phyloP scores from a whole-genome alignment of 1,139 yeast genomes.

The Suhomyces coccinellae region DNA sequence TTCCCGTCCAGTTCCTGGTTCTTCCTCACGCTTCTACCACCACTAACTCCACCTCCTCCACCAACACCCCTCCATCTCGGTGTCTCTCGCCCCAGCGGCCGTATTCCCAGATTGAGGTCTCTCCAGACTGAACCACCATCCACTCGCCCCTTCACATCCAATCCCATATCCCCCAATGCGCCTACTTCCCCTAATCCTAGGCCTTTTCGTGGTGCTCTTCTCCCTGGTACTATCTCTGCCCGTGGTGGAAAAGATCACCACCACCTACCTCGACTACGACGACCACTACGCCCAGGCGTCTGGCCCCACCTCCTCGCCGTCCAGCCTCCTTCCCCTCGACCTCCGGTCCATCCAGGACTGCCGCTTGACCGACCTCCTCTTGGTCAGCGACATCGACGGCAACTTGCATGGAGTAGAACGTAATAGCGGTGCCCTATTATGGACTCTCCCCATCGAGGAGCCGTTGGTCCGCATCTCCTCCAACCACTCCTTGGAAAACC shows the following conservation, averaged over 20 bases:
- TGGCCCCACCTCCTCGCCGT: conserved; percentile 9
- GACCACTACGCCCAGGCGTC: conserved; percentile 6
- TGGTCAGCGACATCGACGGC: conserved; percentile 88
- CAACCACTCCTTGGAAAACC: conserved; percentile 26
- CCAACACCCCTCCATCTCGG: no score
- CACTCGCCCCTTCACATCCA: not conserved
- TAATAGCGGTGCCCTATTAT: conserved; percentile 69
- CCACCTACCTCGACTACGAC: conserved; percentile 14
- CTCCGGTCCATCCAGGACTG: conserved; percentile 52
- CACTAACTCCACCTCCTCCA: no score
- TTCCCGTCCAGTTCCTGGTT: no score
- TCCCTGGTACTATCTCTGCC: conserved; percentile 20
- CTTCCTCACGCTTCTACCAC: no score
- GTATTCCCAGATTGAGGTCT: not conserved
- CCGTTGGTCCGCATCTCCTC: conserved; percentile 51
- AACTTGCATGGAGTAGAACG: conserved; percentile 81
- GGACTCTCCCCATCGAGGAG: conserved; percentile 67
- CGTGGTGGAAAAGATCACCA: conserved; percentile 28
- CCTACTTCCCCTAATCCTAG: conserved; percentile 8
- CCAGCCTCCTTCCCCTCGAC: conserved; percentile 33
- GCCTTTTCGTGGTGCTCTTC: conserved; percentile 8
- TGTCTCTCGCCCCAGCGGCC: no score
- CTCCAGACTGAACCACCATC: not conserved
- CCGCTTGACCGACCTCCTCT: conserved; percentile 57
- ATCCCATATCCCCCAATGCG: conserved; percentile 4